Conservation (phyloP, 495 filamentous ascomycete genomes). For the Penicillium verhagenii region DNA sequence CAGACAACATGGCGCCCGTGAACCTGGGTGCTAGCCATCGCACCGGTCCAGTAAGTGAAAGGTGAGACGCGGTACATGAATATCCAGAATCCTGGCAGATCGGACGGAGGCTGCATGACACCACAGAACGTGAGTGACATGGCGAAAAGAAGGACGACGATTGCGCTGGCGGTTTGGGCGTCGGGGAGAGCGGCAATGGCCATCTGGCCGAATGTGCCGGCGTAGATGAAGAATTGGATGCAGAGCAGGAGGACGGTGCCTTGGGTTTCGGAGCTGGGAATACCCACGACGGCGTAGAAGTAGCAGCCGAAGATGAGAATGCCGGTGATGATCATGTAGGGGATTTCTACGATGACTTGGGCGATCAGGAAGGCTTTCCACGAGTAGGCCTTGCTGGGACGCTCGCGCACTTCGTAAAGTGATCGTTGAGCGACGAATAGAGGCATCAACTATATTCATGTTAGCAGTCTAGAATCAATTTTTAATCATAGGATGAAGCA, state of each 20-base stretch:
- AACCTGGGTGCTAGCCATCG: constrained; percentile 59
- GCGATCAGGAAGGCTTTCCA: constrained; percentile 60
- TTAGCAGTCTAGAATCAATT: not conserved
- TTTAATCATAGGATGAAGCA: not conserved
- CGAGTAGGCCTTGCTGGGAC: constrained; percentile 60
- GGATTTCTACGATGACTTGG: constrained; percentile 10
- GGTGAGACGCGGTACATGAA: constrained; percentile 69
- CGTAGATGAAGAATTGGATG: constrained; percentile 50
- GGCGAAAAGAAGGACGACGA: constrained; percentile 55
- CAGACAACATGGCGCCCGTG: constrained; percentile 60
- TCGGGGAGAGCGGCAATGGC: constrained; percentile 55
- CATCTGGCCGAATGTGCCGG: constrained; percentile 53
- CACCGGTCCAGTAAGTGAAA: constrained; percentile 61
- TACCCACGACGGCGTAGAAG: constrained; percentile 48
- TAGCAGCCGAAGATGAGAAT: constrained; percentile 49
- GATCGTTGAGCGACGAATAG: constrained; percentile 60
- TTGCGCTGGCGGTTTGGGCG: constrained; percentile 52
- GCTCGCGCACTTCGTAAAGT: constrained; percentile 65
- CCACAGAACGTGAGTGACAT: constrained; percentile 55
- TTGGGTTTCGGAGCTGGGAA: constrained; percentile 42
- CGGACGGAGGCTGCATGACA: constrained; percentile 56
- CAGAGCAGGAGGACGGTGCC: constrained; percentile 57
- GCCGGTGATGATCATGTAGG: constrained; percentile 41
- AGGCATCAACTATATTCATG: constrained; percentile 51
- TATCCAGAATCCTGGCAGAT: constrained; percentile 64